Percentiles rank a stretch among this genome's conserved stretches.
Conservation (phyloP, 371 early-diverging fungal genomes). For the Apophysomyces elegans region DNA sequence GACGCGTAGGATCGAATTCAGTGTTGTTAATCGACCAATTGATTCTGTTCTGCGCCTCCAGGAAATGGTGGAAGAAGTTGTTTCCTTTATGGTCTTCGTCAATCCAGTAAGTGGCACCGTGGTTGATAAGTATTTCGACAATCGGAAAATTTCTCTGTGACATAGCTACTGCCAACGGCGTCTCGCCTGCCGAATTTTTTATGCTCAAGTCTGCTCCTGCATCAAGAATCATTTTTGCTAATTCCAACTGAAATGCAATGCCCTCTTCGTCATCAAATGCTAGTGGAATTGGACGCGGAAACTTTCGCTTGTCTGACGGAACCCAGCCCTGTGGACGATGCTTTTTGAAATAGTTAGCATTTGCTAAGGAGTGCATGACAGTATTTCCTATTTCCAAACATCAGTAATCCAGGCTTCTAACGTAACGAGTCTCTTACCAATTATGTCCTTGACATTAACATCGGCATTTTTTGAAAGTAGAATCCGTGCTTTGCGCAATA, state of each 20-base stretch:
- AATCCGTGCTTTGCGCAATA: slow-evolving; percentile 34
- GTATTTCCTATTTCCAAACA: slow-evolving; percentile 34
- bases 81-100: slow-evolving; percentile 29
- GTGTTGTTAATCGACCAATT: slow-evolving; percentile 17
- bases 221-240: slow-evolving; percentile 34
- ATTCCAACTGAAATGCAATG: slow-evolving; percentile 21
- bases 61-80: slow-evolving; percentile 47
- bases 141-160: slow-evolving; percentile 27
- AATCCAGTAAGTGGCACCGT: slow-evolving; percentile 37
- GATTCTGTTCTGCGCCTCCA: slow-evolving; percentile 11
- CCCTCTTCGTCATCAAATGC: slow-evolving; percentile 41
- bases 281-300: slow-evolving; percentile 5
- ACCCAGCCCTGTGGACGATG: slow-evolving; percentile 23
- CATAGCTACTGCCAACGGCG: slow-evolving; percentile 54
- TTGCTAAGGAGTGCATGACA: slow-evolving; percentile 48
- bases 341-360: slow-evolving; percentile 17
- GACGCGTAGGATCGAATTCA: slow-evolving; percentile 1
- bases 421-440: slow-evolving; percentile 26
- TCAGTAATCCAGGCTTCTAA: neutral
- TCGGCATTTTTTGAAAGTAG: slow-evolving; percentile 50
- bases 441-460: slow-evolving; percentile 41
- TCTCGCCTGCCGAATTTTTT: slow-evolving; percentile 33
- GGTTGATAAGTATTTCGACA: slow-evolving; percentile 30
- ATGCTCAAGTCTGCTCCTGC: slow-evolving; percentile 39
- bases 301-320: neutral